Base-by-base conservation (phyloP, 2,329 filamentous ascomycete genomes). In the Paraconiothyrium sp. region DNA sequence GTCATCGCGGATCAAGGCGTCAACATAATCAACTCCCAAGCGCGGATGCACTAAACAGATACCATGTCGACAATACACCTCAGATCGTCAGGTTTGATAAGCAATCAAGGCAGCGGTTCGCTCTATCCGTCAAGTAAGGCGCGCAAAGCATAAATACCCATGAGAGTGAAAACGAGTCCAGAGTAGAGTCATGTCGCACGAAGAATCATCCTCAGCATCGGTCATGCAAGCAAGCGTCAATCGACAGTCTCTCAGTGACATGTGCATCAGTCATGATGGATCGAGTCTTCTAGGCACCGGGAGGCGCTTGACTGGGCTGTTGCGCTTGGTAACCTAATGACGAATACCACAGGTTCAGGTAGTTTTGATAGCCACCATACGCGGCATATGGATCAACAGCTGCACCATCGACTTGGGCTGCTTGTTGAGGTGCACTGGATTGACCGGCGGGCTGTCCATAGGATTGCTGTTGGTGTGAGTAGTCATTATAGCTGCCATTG, bases 361-460 rank as follows among this genome's bases (percentile, higher is more conserved):
- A 95, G 69, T 90, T 90, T 70, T 93, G 86, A 78, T 94, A 94
- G 63, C 92, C 92, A 67, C 92, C 92, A 79, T 94, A 95, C 60
- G 89, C 85, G 60, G 92, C 92, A 79, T 95, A 95, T 44, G 79
- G 79, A 59, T 81, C 79, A 71, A 73, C 74, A 61, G 75, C 71
- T 50, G 70, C 71, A 62, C 67, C 73, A 72, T 92, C 91, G 59
- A 83, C 83, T 63, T 80, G 82, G 63, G 67, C 70, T 65, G 63
- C 64, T 67, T 60, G 73, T 60, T 56, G 70, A 67, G 65, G 68
- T 69, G 62, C 67, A 58, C 56, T 72, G 69, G 39, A 72, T 71
- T 62, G 71, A 66, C 57, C 69, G 67, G 72, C 71, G 50, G 78
- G 70, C 60, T 80, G 76, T 55, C 72, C 73, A 59, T 80, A 77